Evolutionary conservation across 2,329 filamentous ascomycete species (phyloP).

Genomic region (Nakataea oryzae): DNA sequence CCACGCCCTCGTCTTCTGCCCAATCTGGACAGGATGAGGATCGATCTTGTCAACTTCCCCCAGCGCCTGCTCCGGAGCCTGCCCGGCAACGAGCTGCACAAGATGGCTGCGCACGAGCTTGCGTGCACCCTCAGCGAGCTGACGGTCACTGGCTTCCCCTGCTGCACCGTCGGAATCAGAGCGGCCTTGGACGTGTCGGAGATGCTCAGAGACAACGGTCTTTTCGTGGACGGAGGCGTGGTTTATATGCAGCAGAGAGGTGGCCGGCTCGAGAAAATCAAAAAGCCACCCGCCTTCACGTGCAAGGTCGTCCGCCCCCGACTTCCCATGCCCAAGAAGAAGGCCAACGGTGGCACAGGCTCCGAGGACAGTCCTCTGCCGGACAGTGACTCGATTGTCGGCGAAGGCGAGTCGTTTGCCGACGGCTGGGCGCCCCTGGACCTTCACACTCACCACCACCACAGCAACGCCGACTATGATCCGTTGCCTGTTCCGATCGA

Average conservation of each 20-base stretch:
- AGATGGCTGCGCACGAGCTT: slow-evolving; percentile 41
- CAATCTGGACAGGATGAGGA: slow-evolving; percentile 32
- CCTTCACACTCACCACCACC: slow-evolving; percentile 17
- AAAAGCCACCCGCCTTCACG: slow-evolving; percentile 23
- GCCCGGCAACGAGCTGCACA: slow-evolving; percentile 36
- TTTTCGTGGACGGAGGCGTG: slow-evolving; percentile 35
- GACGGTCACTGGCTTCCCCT: slow-evolving; percentile 39
- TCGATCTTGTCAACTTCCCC: slow-evolving; percentile 45
- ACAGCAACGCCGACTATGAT: slow-evolving; percentile 16
- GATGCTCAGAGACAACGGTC: slow-evolving; percentile 41
- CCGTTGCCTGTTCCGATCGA: slow-evolving; percentile 29
- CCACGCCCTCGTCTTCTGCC: slow-evolving; percentile 33
- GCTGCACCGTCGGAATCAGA: slow-evolving; percentile 35
- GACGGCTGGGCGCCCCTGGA: slow-evolving; percentile 10
- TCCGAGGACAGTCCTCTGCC: neutral
- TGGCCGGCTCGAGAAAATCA: neutral
- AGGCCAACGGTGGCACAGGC: slow-evolving; percentile 12
- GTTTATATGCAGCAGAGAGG: slow-evolving; percentile 26
- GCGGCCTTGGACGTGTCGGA: slow-evolving; percentile 36
- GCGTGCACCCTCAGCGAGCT: slow-evolving; percentile 43
- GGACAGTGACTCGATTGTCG: slow-evolving; percentile 10
- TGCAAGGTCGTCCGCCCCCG: slow-evolving; percentile 34
- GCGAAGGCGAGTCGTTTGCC: too few species aligned
- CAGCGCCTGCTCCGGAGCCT: slow-evolving; percentile 30
- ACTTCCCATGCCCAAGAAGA: slow-evolving; percentile 10